phyloP scores from a whole-genome alignment of 768 basidiomycete genomes.

The Phylloporus scabripes region DNA sequence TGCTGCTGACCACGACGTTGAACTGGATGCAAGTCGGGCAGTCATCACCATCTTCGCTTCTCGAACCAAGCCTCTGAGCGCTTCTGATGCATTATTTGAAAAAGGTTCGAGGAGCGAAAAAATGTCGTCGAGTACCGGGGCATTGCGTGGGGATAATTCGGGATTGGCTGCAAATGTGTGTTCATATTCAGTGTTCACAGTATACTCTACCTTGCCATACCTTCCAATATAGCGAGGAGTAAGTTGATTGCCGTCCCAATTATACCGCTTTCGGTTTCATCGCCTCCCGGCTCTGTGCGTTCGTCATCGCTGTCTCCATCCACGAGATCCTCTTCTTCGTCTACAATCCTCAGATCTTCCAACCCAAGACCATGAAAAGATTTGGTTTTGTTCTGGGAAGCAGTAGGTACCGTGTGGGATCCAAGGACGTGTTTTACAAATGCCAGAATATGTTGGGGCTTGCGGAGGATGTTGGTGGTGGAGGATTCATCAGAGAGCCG shows the following conservation, averaged over 20 bases:
- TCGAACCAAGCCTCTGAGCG: conserved; percentile 54
- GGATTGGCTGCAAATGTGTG: conserved; percentile 38
- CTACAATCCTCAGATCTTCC: conserved; percentile 36
- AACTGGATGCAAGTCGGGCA: conserved; percentile 65
- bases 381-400: conserved; percentile 2
- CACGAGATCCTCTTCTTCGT: conserved; percentile 33
- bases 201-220: conserved; percentile 34
- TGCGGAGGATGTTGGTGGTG: conserved; percentile 49
- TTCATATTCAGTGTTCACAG: neutral
- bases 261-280: conserved; percentile 56
- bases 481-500: conserved; percentile 51
- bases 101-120: conserved; percentile 57
- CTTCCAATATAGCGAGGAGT: conserved; percentile 81
- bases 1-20: conserved; percentile 27
- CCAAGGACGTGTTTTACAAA: conserved; percentile 80
- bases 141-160: conserved; percentile 52
- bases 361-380: conserved; percentile 23
- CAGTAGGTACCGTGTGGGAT: conserved; percentile 20
- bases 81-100: conserved; percentile 41
- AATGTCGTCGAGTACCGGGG: conserved; percentile 67
- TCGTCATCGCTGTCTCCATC: conserved; percentile 58
- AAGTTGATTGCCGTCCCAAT: conserved; percentile 73
- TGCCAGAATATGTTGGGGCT: conserved; percentile 69
- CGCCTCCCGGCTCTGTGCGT: conserved; percentile 33
- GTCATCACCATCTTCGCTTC: conserved; percentile 85